Evolutionary conservation across 345 rosid species (phyloP), one percentile per base, ranked within the genome.

Genomic region (Gossypium sturtianum): DNA sequence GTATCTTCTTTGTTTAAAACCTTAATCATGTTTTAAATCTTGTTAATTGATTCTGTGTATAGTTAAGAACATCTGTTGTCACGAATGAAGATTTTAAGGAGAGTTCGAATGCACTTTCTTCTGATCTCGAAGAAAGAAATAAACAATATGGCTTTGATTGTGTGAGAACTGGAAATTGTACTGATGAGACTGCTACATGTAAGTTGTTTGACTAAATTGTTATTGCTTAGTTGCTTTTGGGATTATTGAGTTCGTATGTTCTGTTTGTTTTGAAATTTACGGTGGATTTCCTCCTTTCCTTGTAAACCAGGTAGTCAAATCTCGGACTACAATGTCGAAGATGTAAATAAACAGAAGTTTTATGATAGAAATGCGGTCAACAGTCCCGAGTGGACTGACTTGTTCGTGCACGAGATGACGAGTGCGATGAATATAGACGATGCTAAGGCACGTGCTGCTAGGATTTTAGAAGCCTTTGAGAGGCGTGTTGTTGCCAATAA

Each of bases 381-480:
- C 13, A 7, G 20, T 67, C 56, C 71, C 6, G 48, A 67, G 13
- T 47, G 71, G 71, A 25, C 51, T n/a, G 71, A 67, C 48, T 47
- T 67, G 56, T 67, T 67, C 48, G 71, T 67, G 41, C 71, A 67
- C 3, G 71, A 67, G 56, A 67, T 67, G 71, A 15, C 17, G 41
- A 67, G 12, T 7, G 57, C 71, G 10, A 13, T 20, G 20, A 67
- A 48, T 47, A 13, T 47, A 1, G 41, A 47, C 13, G 71, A 67
- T 47, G 56, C 57, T 67, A 67, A 10, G 71, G 56, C 13, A 3
- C 71, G 57, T 47, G 43, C 71, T 67, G 56, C 57, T 15, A 23
- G 43, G 71, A 67, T 67, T 67, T 48, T 67, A 9, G 57, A 67
- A 67, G 71, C 57, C 43, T 67, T 67, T 23, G 71, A 67, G 41